These are phyloP conservation scores for Nicotiana knightiana DNA, from an alignment of 257 asterid genomes.

Conservation along the genomic window DNA sequence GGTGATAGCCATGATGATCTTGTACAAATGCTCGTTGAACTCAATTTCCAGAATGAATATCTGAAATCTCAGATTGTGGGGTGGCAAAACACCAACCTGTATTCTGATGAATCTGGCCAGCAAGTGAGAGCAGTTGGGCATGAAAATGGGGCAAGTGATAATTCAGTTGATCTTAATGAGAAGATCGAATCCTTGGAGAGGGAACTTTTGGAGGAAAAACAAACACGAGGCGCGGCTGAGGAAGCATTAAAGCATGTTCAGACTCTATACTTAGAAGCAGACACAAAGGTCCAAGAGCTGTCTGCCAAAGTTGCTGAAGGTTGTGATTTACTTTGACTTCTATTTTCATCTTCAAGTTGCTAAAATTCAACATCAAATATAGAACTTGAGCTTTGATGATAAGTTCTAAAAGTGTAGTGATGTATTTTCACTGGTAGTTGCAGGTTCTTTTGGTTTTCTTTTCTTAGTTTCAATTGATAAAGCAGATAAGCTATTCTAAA, in stretches of 20 bases:
- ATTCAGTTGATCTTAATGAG: slow-evolving; percentile 40
- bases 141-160: slow-evolving; percentile 24
- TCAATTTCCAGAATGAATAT: slow-evolving; percentile 76
- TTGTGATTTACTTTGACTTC: slow-evolving; percentile 34
- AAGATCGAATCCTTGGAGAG: slow-evolving; percentile 58
- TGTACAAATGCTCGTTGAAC: slow-evolving; percentile 67
- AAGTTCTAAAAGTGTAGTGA: slow-evolving; percentile 5
- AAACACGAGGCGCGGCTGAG: slow-evolving; percentile 84
- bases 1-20: slow-evolving; percentile 50
- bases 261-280: slow-evolving; percentile 69
- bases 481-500: slow-evolving; percentile 23
- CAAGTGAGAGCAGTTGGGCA: slow-evolving; percentile 23
- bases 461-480: slow-evolving; percentile 13
- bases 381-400: slow-evolving; percentile 5
- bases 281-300: slow-evolving; percentile 62
- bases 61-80: slow-evolving; percentile 72
- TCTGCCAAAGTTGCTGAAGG: slow-evolving; percentile 85
- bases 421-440: not conserved
- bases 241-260: slow-evolving; percentile 83
- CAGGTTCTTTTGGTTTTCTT: slow-evolving; percentile 2
- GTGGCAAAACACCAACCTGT: slow-evolving; percentile 31
- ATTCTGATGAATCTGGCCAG: slow-evolving; percentile 23
- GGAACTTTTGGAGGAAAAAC: slow-evolving; percentile 77
- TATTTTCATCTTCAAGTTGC: slow-evolving; percentile 4
- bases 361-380: not conserved